A percentile compares a stretch with the other conserved stretches of the same genome.
These are phyloP conservation scores for Dysphania ambrosioides DNA, from an alignment of 148 eudicot species.

Conservation along the genomic window DNA sequence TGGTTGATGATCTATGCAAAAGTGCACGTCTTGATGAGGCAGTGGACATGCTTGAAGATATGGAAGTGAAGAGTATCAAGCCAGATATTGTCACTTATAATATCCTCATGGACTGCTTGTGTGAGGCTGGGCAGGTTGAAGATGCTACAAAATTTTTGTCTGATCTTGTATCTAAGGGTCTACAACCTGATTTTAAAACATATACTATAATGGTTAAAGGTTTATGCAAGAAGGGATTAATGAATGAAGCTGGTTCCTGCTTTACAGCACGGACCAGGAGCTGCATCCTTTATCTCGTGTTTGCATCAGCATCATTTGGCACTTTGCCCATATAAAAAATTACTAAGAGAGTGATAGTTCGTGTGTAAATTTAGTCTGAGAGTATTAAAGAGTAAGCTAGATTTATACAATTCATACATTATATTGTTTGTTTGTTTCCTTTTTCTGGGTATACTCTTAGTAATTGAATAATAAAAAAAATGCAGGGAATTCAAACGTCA, in stretches of 20 bases:
- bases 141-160: too few species aligned
- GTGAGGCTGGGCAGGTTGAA: too few species aligned
- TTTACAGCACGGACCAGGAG: too few species aligned
- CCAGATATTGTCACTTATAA: too few species aligned
- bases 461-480: not conserved
- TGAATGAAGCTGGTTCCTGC: not conserved
- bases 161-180: too few species aligned
- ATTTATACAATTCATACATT: not conserved
- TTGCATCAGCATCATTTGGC: not conserved
- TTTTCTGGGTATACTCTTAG: not conserved
- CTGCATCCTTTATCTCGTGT: too few species aligned
- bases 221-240: not conserved
- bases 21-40: not conserved
- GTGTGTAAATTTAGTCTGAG: not conserved
- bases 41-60: too few species aligned
- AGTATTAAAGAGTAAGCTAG: not conserved
- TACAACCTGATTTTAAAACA: too few species aligned
- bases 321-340: not conserved
- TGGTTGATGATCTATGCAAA: not conserved
- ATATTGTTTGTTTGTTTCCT: not conserved
- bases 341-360: not conserved
- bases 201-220: too few species aligned
- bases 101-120: too few species aligned
- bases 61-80: too few species aligned
- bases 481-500: slow-evolving; percentile 19